Base-by-base conservation (phyloP, 768 basidiomycete genomes). In the Mycena sanguinolenta region DNA sequence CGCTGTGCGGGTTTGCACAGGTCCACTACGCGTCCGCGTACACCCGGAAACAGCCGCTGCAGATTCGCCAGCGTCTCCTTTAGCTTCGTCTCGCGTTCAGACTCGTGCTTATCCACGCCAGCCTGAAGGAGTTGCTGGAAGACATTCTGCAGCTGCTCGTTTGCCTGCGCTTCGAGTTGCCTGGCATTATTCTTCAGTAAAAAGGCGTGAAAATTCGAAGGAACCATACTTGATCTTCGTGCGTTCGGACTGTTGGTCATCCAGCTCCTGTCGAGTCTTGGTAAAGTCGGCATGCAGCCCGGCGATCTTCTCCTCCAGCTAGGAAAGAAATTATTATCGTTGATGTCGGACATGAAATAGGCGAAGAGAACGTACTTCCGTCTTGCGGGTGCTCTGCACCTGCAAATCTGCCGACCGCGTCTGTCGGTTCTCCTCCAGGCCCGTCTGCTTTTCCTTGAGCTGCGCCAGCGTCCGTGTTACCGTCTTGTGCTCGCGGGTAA, bases 1-100 rank as follows among this genome's bases (percentile, higher is more conserved):
- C 93, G 88, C 62, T 92, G 91, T 2, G 94, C 95, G 7, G 98
- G 97, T 78, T 97, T 96, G 84, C 97, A 99, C 9, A 99, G 85
- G 78, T 99, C 98, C 30, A 96, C 87, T 4, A 99, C 90, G 21
- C 98, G 90, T 1, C 98, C 98, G 19, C 95, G 90, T 5, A 99
- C 97, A 74, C 95, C 95, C 50, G 95, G 94, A 82, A 98, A 99
- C 44, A 97, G 90, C 1, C 95, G 87, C 76, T 97, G 96, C 67
- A 99, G 80, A 75, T 86, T 94, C 0, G 89, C 82, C 32, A 99
- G 83, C 0, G 92, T 95, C 78, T 99, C 97, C 78, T 96, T 97
- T 66, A 97, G 83, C 77, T 87, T 91, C 7, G 81, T 85, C 75
- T 98, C 97, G 27, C 91, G 87, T 77, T 98, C 95, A 0, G 91